Base-by-base conservation (phyloP, 1,139 yeast species). In the Yamadazyma aaseri region DNA sequence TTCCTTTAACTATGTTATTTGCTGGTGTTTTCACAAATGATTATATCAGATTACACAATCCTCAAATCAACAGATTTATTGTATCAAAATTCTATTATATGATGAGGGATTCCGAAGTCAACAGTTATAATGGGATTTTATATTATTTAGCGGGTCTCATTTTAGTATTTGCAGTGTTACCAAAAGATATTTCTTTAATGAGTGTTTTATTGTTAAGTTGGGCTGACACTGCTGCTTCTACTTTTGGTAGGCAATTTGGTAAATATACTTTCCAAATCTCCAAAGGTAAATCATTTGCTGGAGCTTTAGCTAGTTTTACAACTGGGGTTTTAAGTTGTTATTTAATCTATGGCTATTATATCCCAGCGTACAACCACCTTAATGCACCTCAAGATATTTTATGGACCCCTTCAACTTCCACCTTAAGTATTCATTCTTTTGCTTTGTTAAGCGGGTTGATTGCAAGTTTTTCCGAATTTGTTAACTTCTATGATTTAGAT, bases 221-320 rank as follows among this genome's bases (percentile, higher is more conserved):
- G 97, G 90, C 96, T 8, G 98, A 92, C 55, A 89, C 97, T 7
- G 94, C 97, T 5, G 98, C 98, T 2, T 86, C 97, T 3, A 86
- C 97, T 1, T 60, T 90, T 51, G 98, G 97, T 15, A 73, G 97
- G 46, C 74, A 73, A 34, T 87, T 65, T 56, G 97, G 97, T 6
- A 73, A 84, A 49, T 72, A 84, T 47, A 87, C 97, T 5, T 96
- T 96, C 27, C 79, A 81, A 53, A 59, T 90, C 23, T 71, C 83
- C 7, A 65, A 73, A 37, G 78, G 79, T 40, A 92, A 92, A 58
- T 84, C 95, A 2, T 64, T 92, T 32, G 96, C 97, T 2, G 98
- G 98, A 0, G 80, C 90, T 2, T 35, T 80, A 17, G 97, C 96
- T 11, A 95, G 97, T 10, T 85, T 85, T 50, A 51, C 69, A 4